Evolutionary conservation across 2,329 filamentous ascomycete genomes (phyloP).

Genomic region (Fusarium sp.): DNA sequence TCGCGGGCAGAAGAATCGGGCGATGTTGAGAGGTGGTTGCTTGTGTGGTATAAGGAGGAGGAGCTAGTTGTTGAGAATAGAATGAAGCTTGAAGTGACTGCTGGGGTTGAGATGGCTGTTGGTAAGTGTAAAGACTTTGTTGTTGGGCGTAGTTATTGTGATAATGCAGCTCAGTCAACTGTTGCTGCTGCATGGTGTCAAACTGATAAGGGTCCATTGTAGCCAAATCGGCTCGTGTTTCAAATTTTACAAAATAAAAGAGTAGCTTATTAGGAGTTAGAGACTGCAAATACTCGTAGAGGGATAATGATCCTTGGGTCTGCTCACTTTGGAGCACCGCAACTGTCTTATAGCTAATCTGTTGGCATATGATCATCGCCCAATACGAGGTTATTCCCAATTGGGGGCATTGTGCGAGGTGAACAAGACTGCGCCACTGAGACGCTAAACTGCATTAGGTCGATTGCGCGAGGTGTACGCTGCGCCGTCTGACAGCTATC

Average conservation of each 20-base stretch:
- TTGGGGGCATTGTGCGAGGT: slow-evolving; percentile 28
- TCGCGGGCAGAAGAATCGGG: slow-evolving; percentile 19
- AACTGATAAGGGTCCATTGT: slow-evolving; percentile 7
- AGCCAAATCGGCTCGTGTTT: too few relatives aligned
- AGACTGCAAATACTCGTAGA: accelerated
- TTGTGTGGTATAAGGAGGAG: not conserved
- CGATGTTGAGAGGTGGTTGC: not conserved
- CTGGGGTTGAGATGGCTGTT: not conserved
- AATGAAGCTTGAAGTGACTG: not conserved
- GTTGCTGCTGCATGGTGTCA: not conserved
- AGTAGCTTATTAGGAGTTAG: not conserved
- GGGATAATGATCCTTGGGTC: accelerated
- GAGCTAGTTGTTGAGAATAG: not conserved
- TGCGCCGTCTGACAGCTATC: slow-evolving; percentile 4
- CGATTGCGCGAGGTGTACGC: slow-evolving; percentile 25
- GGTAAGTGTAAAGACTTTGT: accelerated
- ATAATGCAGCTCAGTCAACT: not conserved
- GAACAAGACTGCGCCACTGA: not conserved
- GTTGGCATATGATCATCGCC: not conserved
- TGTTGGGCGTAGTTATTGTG: not conserved
- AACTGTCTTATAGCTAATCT: not conserved
- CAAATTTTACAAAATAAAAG: not conserved
- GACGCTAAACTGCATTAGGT: slow-evolving; percentile 9
- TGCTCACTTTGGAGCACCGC: not conserved
- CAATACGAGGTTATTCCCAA: slow-evolving; percentile 16